Evolutionary conservation across 2,329 filamentous ascomycete species (phyloP).

Genomic region (Pseudocercospora ulei): DNA sequence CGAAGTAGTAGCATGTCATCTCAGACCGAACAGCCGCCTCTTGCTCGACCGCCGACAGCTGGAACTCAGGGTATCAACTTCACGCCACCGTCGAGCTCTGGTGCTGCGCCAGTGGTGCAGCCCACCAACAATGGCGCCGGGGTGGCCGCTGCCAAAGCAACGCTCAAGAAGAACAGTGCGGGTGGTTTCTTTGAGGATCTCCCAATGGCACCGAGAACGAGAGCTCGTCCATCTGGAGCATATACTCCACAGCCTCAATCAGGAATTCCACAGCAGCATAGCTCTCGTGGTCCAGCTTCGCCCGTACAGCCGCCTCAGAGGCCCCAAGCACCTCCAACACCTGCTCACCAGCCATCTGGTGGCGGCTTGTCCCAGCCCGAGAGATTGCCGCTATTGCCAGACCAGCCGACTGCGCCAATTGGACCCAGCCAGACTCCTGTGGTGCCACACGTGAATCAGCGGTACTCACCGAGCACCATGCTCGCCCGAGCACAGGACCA

Average conservation of each 20-base stretch:
- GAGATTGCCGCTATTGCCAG: conserved; percentile 34
- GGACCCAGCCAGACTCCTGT: conserved; percentile 12
- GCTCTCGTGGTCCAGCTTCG: conserved; percentile 15
- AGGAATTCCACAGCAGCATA: conserved; percentile 13
- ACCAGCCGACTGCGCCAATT: conserved; percentile 31
- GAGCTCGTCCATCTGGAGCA: conserved; percentile 25
- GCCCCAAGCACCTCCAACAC: conserved; percentile 20
- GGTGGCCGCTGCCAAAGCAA: conserved; percentile 19
- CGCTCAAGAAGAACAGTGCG: conserved; percentile 32
- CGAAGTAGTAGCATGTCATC: conserved; percentile 49
- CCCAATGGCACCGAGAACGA: conserved; percentile 39
- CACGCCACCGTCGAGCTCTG: conserved; percentile 38
- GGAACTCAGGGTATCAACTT: conserved; percentile 16
- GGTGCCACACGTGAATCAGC: conserved; percentile 19
- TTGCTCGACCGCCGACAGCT: conserved; percentile 11
- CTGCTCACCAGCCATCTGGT: conserved; percentile 25
- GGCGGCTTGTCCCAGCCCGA: conserved; percentile 37
- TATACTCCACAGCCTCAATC: conserved; percentile 26
- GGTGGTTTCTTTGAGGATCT: conserved; percentile 44
- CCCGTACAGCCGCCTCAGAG: conserved; percentile 18
- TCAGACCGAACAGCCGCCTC: conserved; percentile 10
- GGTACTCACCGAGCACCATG: conserved; percentile 25
- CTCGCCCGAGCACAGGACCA: conserved; percentile 19
- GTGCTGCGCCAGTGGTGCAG: conserved; percentile 22
- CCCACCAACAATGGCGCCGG: conserved; percentile 15